Evolutionary conservation across 495 filamentous ascomycete species (phyloP).

Genomic region (Bacidia gigantensis): DNA sequence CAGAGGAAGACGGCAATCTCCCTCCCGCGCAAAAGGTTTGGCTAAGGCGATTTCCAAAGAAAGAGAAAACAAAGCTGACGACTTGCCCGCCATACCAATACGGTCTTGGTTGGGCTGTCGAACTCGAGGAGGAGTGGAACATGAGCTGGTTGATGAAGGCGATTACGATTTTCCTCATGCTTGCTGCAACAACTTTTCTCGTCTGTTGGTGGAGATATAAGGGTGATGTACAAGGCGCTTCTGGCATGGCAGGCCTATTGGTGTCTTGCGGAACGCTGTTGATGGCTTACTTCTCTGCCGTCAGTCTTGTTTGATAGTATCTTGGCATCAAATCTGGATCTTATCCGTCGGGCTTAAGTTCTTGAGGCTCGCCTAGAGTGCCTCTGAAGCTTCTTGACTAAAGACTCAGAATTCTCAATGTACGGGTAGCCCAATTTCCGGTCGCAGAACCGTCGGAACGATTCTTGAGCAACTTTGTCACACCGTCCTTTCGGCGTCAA

Average conservation of each 20-base stretch:
- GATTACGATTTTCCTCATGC: neutral
- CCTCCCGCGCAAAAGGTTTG: neutral
- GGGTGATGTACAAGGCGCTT: neutral
- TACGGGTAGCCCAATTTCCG: no score
- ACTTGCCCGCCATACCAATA: constrained; percentile 4
- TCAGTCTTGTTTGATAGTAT: neutral
- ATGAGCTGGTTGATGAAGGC: neutral
- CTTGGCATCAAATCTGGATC: neutral
- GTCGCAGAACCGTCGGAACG: no score
- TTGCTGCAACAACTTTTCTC: neutral
- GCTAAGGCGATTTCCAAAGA: constrained; percentile 3
- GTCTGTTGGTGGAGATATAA: constrained; percentile 2
- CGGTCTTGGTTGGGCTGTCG: constrained; percentile 1
- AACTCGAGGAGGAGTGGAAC: constrained; percentile 3
- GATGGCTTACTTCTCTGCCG: neutral
- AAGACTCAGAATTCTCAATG: no score
- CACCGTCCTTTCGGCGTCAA: no score
- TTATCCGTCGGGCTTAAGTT: no score
- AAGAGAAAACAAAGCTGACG: constrained; percentile 1
- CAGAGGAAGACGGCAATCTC: constrained; percentile 2
- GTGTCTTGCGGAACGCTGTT: neutral
- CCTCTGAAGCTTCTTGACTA: no score
- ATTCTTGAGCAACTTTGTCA: no score
- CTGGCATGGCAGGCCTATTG: constrained; percentile 2
- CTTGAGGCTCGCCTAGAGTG: no score